A percentile compares a stretch with the other conserved stretches of the same genome.
These are phyloP conservation scores for Catenaria anguillulae DNA, from an alignment of 371 early-diverging fungal species.

Conservation along the genomic window DNA sequence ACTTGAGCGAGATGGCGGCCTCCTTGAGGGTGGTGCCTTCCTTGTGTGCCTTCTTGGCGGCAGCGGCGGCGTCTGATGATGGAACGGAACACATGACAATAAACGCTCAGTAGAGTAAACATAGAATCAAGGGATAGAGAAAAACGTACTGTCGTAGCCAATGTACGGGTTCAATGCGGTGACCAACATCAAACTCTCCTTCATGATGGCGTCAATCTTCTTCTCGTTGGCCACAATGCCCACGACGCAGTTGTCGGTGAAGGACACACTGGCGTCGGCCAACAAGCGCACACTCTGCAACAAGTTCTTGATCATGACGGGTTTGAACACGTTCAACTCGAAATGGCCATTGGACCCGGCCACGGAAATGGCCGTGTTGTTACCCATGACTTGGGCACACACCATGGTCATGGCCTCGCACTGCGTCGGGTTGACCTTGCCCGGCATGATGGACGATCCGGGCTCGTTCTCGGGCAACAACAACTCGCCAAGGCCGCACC, in stretches of 20 bases:
- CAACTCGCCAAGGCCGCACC: constrained; percentile 91
- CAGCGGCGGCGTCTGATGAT: constrained; percentile 55
- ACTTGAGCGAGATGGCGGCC: constrained; percentile 61
- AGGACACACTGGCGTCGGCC: constrained; percentile 67
- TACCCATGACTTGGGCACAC: constrained; percentile 93
- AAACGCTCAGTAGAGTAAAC: background rate
- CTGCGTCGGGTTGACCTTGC: constrained; percentile 93
- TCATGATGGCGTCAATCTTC: constrained; percentile 65
- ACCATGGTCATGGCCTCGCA: constrained; percentile 98
- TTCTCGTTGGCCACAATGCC: constrained; percentile 82
- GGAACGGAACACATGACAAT: too few species aligned
- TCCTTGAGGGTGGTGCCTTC: constrained; percentile 69
- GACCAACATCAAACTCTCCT: constrained; percentile 77
- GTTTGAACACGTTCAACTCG: constrained; percentile 96
- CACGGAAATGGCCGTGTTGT: constrained; percentile 74
- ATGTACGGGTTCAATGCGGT: constrained; percentile 83
- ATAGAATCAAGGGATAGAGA: constrained; percentile 1
- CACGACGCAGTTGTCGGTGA: constrained; percentile 78
- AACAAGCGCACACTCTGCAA: constrained; percentile 75
- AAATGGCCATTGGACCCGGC: constrained; percentile 91
- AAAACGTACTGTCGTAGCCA: constrained; percentile 39
- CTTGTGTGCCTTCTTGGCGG: constrained; percentile 92
- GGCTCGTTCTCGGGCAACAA: constrained; percentile 91
- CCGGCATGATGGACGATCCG: constrained; percentile 96
- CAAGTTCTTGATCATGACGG: constrained; percentile 85